These are phyloP conservation scores for Linum trigynum DNA, from an alignment of 345 rosid genomes.

Conservation along the genomic window DNA sequence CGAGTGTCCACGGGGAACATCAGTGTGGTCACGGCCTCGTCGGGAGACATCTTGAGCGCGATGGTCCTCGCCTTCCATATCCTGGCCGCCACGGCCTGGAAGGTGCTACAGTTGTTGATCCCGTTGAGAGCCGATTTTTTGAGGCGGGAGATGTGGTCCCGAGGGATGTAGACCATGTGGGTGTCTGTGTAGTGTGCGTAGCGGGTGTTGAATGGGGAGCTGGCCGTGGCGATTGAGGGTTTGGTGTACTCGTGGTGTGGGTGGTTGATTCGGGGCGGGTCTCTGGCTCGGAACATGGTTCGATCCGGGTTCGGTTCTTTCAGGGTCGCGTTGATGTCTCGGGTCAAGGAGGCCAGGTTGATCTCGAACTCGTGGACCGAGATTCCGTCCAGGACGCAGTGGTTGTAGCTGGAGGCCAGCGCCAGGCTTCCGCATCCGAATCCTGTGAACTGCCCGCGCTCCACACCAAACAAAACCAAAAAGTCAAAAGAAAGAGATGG, in stretches of 20 bases:
- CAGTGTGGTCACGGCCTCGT: conserved; percentile 8
- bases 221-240: not conserved
- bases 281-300: conserved; percentile 14
- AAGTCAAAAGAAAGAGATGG: not conserved
- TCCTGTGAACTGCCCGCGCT: conserved; percentile 10
- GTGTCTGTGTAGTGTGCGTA: not conserved
- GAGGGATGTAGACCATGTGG: conserved; percentile 7
- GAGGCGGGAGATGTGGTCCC: conserved; percentile 4
- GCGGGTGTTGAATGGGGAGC: not conserved
- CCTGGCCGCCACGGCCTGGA: conserved; percentile 18
- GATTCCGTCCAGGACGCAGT: conserved; percentile 16
- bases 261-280: conserved; percentile 15
- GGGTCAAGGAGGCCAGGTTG: conserved; percentile 14
- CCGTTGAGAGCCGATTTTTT: conserved; percentile 7
- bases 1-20: conserved; percentile 14
- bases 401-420: conserved; percentile 16
- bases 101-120: conserved; percentile 9
- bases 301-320: conserved; percentile 14
- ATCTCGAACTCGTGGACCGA: conserved; percentile 6
- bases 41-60: conserved; percentile 11
- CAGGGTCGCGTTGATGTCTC: not conserved
- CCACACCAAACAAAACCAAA: not conserved
- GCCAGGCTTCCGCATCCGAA: conserved; percentile 25
- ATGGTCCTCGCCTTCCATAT: conserved; percentile 25
- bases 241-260: conserved; percentile 17